Base-by-base conservation (phyloP, 2,329 filamentous ascomycete species). In the Fusarium sterilihyphosum region DNA sequence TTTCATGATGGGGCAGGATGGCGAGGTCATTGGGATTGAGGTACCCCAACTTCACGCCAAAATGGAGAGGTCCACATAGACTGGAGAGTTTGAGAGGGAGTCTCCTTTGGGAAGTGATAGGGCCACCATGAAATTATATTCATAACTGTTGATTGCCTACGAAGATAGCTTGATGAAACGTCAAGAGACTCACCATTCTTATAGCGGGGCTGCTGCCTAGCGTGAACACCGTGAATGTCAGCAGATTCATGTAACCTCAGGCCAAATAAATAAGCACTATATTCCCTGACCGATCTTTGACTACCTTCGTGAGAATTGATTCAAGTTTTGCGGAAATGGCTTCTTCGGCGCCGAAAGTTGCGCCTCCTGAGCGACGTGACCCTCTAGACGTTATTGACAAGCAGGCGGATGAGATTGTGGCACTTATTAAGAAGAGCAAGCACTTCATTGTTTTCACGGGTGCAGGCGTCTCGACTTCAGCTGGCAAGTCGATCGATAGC, bases 391-490 rank as follows among this genome's bases (percentile, higher is more conserved):
- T 62, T 8, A 58, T 77, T 4, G 62, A 84, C 18, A 61, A 68
- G 26, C 86, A 87, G 64, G 85, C 83, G 1, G 73, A 80, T 11
- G 67, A 69, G 3, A 80, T 87, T 1, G 84, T 78, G 1, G 74
- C 80, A 2, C 77, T 78, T 22, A 86, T 87, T 31, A 77, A 70
- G 29, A 81, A 80, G 41, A 85, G 84, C 80, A 85, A 83, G 33
- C 84, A 87, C 70, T 82, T 87, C 22, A 84, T 87, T 16, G 83
- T 80, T 3, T 87, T 86, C 54, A 87, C 85, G 0, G 85, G 85
- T 1, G 85, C 85, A 1, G 85, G 86, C 0, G 77, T 87, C 14
- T 87, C 85, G 6, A 87, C 84, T 8, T 86, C 85, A 22, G 84
- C 85, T 3, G 85, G 84, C 82, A 33, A 71, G 12, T 7, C 6